These are phyloP conservation scores for Fonsecaea pedrosoi DNA, from an alignment of 2,329 filamentous ascomycete genomes.

Conservation along the genomic window DNA sequence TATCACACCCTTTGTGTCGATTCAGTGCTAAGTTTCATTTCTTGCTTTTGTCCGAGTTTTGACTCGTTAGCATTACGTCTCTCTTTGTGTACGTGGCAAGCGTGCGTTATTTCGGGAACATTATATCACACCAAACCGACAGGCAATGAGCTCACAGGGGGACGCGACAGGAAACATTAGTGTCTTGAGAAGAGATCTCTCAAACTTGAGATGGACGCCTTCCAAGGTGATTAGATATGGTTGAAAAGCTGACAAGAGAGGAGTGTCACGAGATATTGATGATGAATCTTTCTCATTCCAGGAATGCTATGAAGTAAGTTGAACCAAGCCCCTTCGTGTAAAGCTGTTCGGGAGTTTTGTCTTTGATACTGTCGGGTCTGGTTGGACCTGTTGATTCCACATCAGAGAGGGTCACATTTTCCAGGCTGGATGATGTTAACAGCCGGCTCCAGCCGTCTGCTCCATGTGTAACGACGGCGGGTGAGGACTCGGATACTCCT, in stretches of 20 bases:
- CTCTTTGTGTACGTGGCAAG: not conserved
- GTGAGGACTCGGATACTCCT: not conserved
- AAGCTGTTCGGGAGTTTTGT: not conserved
- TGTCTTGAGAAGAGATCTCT: not conserved
- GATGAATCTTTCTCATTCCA: not conserved
- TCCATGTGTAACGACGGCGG: conserved; percentile 86
- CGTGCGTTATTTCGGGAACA: not conserved
- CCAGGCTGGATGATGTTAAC: conserved; percentile 44
- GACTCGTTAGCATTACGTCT: not conserved
- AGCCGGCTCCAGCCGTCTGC: conserved; percentile 99
- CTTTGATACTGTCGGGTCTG: not conserved
- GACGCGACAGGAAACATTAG: not conserved
- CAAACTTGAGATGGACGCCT: not conserved
- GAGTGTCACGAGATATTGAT: not conserved
- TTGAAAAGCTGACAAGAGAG: not conserved
- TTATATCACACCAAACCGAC: not conserved
- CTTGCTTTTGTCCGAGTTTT: not conserved
- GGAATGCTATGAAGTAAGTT: not conserved
- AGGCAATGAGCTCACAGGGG: not conserved
- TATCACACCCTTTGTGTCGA: not conserved
- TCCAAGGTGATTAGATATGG: not conserved
- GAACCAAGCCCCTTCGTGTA: not conserved
- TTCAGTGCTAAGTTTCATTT: not conserved
- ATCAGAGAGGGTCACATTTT: too few species aligned
- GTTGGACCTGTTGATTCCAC: not conserved